A percentile compares a stretch with the other conserved stretches of the same genome.
These are phyloP conservation scores for Bruguiera gymnorhiza DNA, from an alignment of 345 rosid species.

Conservation along the genomic window DNA sequence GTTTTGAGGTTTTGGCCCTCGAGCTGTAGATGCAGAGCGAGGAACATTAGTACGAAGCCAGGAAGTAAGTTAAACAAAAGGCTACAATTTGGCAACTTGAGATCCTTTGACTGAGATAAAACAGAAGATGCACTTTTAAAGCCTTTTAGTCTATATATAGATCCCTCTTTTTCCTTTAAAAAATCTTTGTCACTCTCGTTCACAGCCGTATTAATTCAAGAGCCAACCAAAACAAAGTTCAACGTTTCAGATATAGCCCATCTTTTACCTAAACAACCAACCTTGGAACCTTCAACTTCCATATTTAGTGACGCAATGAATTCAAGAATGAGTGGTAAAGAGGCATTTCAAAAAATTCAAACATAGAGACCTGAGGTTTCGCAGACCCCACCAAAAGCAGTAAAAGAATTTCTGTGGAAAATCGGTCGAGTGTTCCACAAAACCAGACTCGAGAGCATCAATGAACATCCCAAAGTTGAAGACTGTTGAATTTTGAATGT, in stretches of 20 bases:
- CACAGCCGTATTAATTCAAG: too few relatives aligned
- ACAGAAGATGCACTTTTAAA: too few relatives aligned
- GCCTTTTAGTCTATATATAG: too few relatives aligned
- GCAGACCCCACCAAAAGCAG: slow-evolving; percentile 98
- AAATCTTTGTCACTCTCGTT: too few relatives aligned
- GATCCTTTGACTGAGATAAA: background rate
- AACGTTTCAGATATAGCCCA: too few relatives aligned
- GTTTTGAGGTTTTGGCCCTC: slow-evolving; percentile 55
- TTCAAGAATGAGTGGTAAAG: too few relatives aligned
- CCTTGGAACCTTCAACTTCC: too few relatives aligned
- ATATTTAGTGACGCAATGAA: too few relatives aligned
- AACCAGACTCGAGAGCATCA: slow-evolving; percentile 57
- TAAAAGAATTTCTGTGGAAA: slow-evolving; percentile 58
- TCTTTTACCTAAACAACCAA: too few relatives aligned
- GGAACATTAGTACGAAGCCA: background rate
- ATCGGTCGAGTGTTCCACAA: slow-evolving; percentile 39
- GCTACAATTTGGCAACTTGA: background rate
- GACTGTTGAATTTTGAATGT: slow-evolving; percentile 20
- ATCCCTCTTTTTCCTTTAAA: too few relatives aligned
- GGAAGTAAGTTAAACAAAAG: background rate
- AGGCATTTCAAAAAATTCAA: background rate
- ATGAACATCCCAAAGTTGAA: slow-evolving; percentile 71
- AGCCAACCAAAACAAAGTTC: too few relatives aligned
- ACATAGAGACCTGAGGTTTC: slow-evolving; percentile 64
- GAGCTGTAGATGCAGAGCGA: slow-evolving; percentile 32